Conservation (phyloP, 2,329 filamentous ascomycete genomes). For the Calonectria hawksworthii region DNA sequence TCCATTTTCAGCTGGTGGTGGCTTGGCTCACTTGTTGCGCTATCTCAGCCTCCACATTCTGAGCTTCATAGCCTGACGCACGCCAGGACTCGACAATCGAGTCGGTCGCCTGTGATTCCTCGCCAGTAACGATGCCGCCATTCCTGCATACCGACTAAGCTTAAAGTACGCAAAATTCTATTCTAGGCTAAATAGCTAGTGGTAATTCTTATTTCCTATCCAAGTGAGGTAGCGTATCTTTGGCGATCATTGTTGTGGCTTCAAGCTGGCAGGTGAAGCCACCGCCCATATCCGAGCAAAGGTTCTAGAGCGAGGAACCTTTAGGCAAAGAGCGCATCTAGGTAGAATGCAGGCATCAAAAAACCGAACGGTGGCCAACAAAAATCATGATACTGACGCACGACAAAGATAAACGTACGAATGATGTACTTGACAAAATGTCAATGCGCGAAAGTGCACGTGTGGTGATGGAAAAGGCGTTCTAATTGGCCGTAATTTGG, state of each 20-base stretch:
- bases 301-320: background rate
- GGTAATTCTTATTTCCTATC: background rate
- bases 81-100: background rate
- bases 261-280: background rate
- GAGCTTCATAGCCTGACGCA: background rate
- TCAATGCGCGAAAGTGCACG: background rate
- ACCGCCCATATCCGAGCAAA: background rate
- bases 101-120: too few species aligned
- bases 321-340: background rate
- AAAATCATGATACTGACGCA: background rate
- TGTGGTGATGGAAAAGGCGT: background rate
- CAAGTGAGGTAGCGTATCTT: background rate
- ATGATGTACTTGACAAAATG: background rate
- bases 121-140: background rate
- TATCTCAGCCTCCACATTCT: background rate
- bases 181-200: background rate
- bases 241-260: too few species aligned
- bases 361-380: background rate
- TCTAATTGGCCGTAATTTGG: background rate
- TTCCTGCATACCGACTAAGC: background rate
- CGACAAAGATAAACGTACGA: background rate
- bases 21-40: background rate
- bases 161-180: background rate
- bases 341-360: background rate
- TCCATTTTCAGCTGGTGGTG: conserved; percentile 10